phyloP scores from a whole-genome alignment of 228 moss, liverwort and hornwort species.

The Sphagnum magellanicum region DNA sequence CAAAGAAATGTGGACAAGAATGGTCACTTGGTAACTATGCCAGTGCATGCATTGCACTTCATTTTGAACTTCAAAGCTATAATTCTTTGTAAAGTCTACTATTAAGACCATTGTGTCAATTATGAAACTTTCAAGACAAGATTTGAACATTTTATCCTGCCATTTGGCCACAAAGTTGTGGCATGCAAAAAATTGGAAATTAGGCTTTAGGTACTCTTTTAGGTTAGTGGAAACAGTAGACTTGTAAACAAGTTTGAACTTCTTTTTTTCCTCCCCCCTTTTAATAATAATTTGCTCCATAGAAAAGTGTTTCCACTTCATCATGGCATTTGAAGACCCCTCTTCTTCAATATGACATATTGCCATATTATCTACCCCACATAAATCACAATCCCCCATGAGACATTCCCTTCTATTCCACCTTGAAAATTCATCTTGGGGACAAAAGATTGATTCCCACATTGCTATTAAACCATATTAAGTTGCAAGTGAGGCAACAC shows the following conservation, averaged over 20 bases:
- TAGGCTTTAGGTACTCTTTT: neutral
- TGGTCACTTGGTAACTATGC: neutral
- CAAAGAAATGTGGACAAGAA: neutral
- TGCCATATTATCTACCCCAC: no score
- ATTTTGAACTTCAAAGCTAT: constrained; percentile 2
- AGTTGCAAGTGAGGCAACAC: no score
- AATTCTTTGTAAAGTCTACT: constrained; percentile 1
- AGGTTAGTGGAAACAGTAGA: neutral
- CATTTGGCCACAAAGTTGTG: neutral
- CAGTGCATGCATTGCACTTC: neutral
- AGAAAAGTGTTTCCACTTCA: no score
- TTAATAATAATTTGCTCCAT: no score
- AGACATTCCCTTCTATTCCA: no score
- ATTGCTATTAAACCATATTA: no score
- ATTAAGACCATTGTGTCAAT: neutral
- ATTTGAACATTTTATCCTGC: neutral
- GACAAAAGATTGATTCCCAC: no score
- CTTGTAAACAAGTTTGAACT: neutral
- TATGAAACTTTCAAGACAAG: neutral
- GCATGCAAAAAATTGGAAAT: neutral
- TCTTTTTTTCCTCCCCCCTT: neutral
- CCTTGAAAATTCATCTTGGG: no score
- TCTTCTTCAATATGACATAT: no score
- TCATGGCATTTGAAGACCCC: no score
- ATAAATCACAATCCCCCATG: no score